Conservation (phyloP, 352 stramenopile genomes). For the Phytophthora citrophthora region DNA sequence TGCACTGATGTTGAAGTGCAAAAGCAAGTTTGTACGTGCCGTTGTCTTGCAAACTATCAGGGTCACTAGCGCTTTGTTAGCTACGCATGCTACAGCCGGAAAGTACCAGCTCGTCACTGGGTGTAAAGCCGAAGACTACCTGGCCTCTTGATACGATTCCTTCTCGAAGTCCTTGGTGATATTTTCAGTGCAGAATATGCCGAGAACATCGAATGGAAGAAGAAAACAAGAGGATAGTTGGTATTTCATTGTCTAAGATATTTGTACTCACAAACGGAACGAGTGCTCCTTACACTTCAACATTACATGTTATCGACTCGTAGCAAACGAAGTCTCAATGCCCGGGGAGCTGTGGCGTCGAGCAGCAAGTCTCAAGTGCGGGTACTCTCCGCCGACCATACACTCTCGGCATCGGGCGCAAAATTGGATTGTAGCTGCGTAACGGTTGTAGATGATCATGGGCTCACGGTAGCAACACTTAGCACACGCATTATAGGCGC, state of each 20-base stretch:
- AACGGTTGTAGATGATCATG: conserved; percentile 50
- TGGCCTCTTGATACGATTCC: neutral
- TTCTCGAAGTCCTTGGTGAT: neutral
- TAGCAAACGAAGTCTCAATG: conserved; percentile 19
- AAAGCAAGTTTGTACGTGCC: too few species aligned
- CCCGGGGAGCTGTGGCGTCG: conserved; percentile 40
- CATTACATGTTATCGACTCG: conserved; percentile 13
- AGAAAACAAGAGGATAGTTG: neutral
- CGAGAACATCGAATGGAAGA: neutral
- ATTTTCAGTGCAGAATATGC: neutral
- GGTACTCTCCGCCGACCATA: conserved; percentile 44
- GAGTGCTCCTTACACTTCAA: conserved; percentile 2
- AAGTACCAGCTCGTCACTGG: neutral
- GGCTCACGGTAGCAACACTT: conserved; percentile 44
- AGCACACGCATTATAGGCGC: conserved; percentile 39
- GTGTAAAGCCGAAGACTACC: neutral
- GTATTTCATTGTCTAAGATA: conserved; percentile 7
- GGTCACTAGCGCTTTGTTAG: too few species aligned
- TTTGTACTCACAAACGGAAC: conserved; percentile 3
- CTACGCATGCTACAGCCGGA: neutral
- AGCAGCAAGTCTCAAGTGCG: conserved; percentile 38
- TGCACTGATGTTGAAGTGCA: neutral
- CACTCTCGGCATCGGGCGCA: conserved; percentile 44
- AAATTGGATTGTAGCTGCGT: conserved; percentile 41
- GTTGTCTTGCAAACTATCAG: too few species aligned